A percentile compares a stretch with the other conserved stretches of the same genome.
These are phyloP conservation scores for Selenicereus undatus DNA, from an alignment of 148 eudicot species.

Conservation along the genomic window DNA sequence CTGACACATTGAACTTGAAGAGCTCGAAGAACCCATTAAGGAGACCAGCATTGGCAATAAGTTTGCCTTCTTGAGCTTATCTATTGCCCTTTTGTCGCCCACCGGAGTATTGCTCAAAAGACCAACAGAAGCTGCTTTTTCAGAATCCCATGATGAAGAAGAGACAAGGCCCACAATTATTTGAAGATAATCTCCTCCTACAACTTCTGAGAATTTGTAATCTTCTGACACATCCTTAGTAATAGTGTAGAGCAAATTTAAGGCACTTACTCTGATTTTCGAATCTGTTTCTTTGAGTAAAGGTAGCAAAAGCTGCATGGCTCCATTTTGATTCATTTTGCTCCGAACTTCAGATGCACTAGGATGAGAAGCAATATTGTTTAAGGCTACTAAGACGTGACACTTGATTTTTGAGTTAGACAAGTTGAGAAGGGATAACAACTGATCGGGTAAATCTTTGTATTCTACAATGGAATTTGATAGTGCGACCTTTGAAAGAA, in stretches of 20 bases:
- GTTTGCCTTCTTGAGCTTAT: conserved; percentile 51
- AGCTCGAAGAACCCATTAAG: conserved; percentile 32
- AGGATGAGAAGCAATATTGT: conserved; percentile 50
- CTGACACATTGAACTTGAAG: conserved; percentile 17
- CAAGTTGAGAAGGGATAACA: conserved; percentile 70
- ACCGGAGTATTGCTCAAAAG: conserved; percentile 65
- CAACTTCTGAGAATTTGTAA: conserved; percentile 27
- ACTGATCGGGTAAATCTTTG: conserved; percentile 65
- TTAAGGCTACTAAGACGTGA: conserved; percentile 63
- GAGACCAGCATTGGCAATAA: conserved; percentile 51
- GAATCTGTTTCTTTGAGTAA: conserved; percentile 45
- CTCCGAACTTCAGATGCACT: conserved; percentile 44
- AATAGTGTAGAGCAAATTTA: conserved; percentile 51
- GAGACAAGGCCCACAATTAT: conserved; percentile 42
- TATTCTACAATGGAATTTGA: conserved; percentile 56
- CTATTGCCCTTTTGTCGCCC: conserved; percentile 51
- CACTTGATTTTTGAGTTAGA: conserved; percentile 56
- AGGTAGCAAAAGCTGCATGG: conserved; percentile 60
- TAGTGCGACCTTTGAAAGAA: conserved; percentile 58
- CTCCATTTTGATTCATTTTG: conserved; percentile 61
- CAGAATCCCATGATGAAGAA: conserved; percentile 42
- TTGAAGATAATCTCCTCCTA: conserved; percentile 48
- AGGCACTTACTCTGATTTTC: conserved; percentile 45
- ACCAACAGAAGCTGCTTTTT: conserved; percentile 65
- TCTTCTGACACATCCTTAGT: conserved; percentile 45